These are phyloP conservation scores for Blumeriella jaapii DNA, from an alignment of 2,329 filamentous ascomycete species.

Conservation along the genomic window DNA sequence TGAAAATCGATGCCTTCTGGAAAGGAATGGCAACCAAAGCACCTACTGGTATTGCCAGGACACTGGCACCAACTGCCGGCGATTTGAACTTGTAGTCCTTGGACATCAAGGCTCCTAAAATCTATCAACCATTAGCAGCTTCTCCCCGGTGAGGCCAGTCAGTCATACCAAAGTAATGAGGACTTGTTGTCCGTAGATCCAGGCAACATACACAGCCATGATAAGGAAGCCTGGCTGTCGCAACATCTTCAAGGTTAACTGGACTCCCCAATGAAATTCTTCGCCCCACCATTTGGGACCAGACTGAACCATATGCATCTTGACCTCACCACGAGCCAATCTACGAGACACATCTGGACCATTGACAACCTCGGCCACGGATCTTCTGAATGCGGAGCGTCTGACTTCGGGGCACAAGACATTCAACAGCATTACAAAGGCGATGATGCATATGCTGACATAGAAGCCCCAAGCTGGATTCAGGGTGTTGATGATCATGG, in stretches of 20 bases:
- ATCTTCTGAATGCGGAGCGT: slow-evolving; percentile 55
- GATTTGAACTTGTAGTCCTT: slow-evolving; percentile 53
- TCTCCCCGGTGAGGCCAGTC: slow-evolving; percentile 3
- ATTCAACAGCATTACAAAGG: slow-evolving; percentile 54
- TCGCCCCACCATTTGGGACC: slow-evolving; percentile 69
- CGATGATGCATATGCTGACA: slow-evolving; percentile 56
- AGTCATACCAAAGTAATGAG: slow-evolving; percentile 53
- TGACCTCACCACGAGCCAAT: slow-evolving; percentile 62
- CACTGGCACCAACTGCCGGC: slow-evolving; percentile 53
- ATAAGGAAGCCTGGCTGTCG: slow-evolving; percentile 63
- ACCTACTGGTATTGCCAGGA: slow-evolving; percentile 55
- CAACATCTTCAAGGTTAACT: slow-evolving; percentile 58
- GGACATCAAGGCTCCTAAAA: slow-evolving; percentile 60
- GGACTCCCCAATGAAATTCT: slow-evolving; percentile 59
- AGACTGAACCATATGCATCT: slow-evolving; percentile 60
- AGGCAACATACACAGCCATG: slow-evolving; percentile 60
- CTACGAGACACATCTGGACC: slow-evolving; percentile 42
- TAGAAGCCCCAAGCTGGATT: slow-evolving; percentile 68
- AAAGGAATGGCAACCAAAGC: slow-evolving; percentile 60
- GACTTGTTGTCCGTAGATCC: slow-evolving; percentile 69
- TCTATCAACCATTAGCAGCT: slow-evolving; percentile 27
- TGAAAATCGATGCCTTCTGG: slow-evolving; percentile 60
- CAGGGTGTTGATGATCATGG: slow-evolving; percentile 51
- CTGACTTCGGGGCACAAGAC: slow-evolving; percentile 62
- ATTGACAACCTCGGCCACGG: slow-evolving; percentile 51